Conservation (phyloP, 2,329 filamentous ascomycete species). For the Helotiales sp. region DNA sequence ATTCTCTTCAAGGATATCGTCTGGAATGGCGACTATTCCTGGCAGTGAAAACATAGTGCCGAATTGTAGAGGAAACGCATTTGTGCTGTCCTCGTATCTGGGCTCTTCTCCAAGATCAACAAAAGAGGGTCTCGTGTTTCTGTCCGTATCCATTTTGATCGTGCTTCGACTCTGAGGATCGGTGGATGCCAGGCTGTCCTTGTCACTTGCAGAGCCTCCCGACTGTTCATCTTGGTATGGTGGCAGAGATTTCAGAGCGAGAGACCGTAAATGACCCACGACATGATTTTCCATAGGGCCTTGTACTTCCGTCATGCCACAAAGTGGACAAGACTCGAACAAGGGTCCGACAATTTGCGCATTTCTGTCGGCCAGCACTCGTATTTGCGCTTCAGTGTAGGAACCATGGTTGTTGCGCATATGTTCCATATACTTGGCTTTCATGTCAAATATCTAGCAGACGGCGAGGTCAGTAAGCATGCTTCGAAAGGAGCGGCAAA, state of each 20-base stretch:
- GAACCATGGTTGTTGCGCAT: neutral
- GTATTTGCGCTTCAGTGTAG: neutral
- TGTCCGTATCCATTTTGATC: neutral
- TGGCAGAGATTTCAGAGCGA: neutral
- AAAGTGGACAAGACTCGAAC: neutral
- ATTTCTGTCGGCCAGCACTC: neutral
- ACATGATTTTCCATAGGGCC: neutral
- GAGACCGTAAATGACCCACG: neutral
- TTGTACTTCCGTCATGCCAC: neutral
- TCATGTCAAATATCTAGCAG: neutral
- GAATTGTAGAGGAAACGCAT: neutral
- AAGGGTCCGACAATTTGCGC: neutral
- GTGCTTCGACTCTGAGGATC: neutral
- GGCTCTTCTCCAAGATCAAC: neutral
- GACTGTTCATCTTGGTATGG: neutral
- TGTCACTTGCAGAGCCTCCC: neutral
- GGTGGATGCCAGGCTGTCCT: neutral
- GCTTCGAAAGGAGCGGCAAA: neutral
- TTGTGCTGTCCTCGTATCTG: neutral
- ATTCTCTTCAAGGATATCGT: neutral
- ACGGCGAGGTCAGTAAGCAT: neutral
- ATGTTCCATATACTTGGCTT: neutral
- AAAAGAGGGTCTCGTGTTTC: neutral
- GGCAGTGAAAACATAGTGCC: neutral
- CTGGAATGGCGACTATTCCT: neutral